Base-by-base conservation (phyloP, 768 basidiomycete species). In the Tulasnella sp. region DNA sequence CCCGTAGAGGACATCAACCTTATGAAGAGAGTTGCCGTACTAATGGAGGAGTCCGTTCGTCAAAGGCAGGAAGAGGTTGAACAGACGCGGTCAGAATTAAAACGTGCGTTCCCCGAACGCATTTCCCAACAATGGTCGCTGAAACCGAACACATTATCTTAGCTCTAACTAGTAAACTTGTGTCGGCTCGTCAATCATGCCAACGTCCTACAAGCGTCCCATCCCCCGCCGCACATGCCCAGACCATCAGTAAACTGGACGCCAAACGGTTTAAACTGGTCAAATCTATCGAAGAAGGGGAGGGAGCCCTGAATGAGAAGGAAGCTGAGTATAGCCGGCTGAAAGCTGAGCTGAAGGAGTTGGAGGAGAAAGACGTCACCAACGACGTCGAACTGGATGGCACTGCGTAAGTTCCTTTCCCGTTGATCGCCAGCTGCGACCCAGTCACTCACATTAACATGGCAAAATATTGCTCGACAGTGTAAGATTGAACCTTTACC, bases 261-360 rank as follows among this genome's bases (percentile, higher is more conserved):
- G 80, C 58, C 40, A 78, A 74, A 64, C 78, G 81, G 40, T 82
- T 82, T 64, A 78, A 73, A 34, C 75, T 82, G 31, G 75, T 76
- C 20, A 82, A 82, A 78, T 72, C 76, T 31, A 82, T 82, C 72
- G 75, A 81, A 48, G 82, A 82, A 40, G 80, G 40, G 20, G 82
- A 82, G 37, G 75, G 74, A 6, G 37, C 46, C 37, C 50, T 80
- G 31, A 80, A 75, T 24, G 77, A 64, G 64, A 76, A 74, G 41
- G 80, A 80, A 69, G 78, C 76, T 14, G 82, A 82, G 74, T 60
- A 78, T 37, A 64, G 41, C 7, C 73, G 75, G 60, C 76, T 81
- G n/a, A 79, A 60, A 64, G 81, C 78, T 2, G 82, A 82, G 81
- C 81, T 81, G 14, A 78, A 54, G 31, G 69, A 76, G 54, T 54